Percentiles rank a stretch among this genome's conserved stretches.
Evolutionary conservation across 1,284 basidiomycete genomes (phyloP).

Genomic region (Takashimella koratensis): DNA sequence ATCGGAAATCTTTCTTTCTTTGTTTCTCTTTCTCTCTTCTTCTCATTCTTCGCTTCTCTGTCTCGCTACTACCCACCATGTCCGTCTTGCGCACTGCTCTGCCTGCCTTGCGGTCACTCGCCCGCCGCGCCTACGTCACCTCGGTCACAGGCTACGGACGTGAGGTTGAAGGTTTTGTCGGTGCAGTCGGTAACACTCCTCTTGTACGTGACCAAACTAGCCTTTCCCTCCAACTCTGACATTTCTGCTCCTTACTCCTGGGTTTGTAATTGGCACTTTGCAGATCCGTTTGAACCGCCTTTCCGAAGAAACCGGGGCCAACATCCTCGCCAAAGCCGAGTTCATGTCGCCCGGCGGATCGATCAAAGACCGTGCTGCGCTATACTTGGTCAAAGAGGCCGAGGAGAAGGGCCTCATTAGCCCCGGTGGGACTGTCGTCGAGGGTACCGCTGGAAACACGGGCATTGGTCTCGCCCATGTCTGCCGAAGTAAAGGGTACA

Average conservation of each 20-base stretch:
- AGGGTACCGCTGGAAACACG: slow-evolving; percentile 99
- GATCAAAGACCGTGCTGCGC: slow-evolving; percentile 95
- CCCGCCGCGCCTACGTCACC: slow-evolving; percentile 31
- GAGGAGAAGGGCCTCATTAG: slow-evolving; percentile 73
- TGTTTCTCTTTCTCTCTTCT: not conserved
- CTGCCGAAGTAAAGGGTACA: slow-evolving; percentile 88
- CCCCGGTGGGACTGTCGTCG: slow-evolving; percentile 91
- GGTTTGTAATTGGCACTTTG: not conserved
- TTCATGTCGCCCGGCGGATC: slow-evolving; percentile 99
- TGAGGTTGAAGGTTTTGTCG: slow-evolving; percentile 75
- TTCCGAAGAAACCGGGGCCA: slow-evolving; percentile 84
- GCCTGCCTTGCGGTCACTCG: slow-evolving; percentile 19
- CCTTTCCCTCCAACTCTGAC: not conserved
- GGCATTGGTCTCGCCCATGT: slow-evolving; percentile 93
- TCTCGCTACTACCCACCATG: slow-evolving; percentile 3
- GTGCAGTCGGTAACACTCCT: slow-evolving; percentile 91
- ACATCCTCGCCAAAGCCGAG: slow-evolving; percentile 92
- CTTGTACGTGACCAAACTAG: slow-evolving; percentile 58
- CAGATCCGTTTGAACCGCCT: slow-evolving; percentile 80
- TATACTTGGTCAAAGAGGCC: slow-evolving; percentile 84
- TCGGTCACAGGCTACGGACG: slow-evolving; percentile 36
- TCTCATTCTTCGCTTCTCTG: not conserved
- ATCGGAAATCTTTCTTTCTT: not conserved
- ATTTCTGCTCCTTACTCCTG: not conserved
- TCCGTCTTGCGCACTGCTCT: slow-evolving; percentile 13